Conservation (phyloP, 495 filamentous ascomycete genomes). For the Saxispiralis lemnorum region DNA sequence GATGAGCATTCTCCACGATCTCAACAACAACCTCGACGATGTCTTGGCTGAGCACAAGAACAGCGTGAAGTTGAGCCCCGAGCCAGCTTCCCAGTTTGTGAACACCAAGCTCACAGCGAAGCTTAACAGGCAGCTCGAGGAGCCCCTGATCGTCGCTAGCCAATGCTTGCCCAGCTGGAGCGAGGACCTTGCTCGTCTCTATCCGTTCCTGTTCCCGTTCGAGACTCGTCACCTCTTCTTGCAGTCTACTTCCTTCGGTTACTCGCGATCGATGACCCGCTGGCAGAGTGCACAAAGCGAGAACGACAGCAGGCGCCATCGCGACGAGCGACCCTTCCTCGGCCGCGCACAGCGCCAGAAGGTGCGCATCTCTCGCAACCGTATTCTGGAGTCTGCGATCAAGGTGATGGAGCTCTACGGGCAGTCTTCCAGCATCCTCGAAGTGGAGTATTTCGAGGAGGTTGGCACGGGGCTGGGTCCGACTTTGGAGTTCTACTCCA, state of each 20-base stretch:
- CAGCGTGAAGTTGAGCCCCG: slow-evolving; percentile 49
- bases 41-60: slow-evolving; percentile 80
- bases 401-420: slow-evolving; percentile 99
- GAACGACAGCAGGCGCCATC: slow-evolving; percentile 58
- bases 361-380: slow-evolving; percentile 79
- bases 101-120: slow-evolving; percentile 99
- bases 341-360: slow-evolving; percentile 90
- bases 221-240: slow-evolving; percentile 95
- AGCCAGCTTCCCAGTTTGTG: slow-evolving; percentile 87
- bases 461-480: slow-evolving; percentile 93
- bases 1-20: slow-evolving; percentile 76
- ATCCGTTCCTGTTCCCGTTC: slow-evolving; percentile 98
- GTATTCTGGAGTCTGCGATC: slow-evolving; percentile 87
- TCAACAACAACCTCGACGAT: slow-evolving; percentile 91
- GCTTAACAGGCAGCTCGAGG: slow-evolving; percentile 88
- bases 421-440: slow-evolving; percentile 79
- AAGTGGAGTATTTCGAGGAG: slow-evolving; percentile 98
- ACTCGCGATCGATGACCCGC: slow-evolving; percentile 88
- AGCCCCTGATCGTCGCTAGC: slow-evolving; percentile 95
- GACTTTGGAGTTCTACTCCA: slow-evolving; percentile 96
- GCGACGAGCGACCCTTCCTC: slow-evolving; percentile 83
- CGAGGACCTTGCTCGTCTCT: slow-evolving; percentile 86
- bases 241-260: slow-evolving; percentile 94
- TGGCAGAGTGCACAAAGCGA: slow-evolving; percentile 85
- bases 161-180: slow-evolving; percentile 94